Base-by-base conservation (phyloP, 345 rosid species). In the Fremontodendron californicum region DNA sequence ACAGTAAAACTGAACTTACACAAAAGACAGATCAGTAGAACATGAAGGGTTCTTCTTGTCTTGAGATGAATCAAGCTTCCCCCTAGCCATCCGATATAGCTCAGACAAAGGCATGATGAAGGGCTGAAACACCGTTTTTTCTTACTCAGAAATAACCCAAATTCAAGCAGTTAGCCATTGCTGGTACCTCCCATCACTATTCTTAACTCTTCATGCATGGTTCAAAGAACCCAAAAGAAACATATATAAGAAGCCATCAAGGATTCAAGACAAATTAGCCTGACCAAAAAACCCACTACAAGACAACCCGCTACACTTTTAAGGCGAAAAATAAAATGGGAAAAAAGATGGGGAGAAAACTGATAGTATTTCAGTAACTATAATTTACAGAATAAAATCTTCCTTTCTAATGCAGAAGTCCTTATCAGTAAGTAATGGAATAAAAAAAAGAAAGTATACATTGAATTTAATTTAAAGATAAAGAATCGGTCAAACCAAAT, bases 51-150 rank as follows among this genome's bases (percentile, higher is more conserved):
- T 83, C 62, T 81, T 85, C 62, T 81, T 85, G 74, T 91, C 87
- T 65, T 77, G 85, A 69, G 82, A 75, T 58, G 86, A 82, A 72
- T 85, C 91, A 65, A 81, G 67, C 84, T 84, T 81, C 64, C 79
- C 83, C 43, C 77, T 80, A 10, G 84, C 78, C 85, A 69, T 42
- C 6, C 87, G 84, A 71, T 89, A 81, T 27, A 94, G 89, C 94
- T 94, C 97, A 81, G 86, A 93, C 78, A 91, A 78, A 85, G 98
- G 97, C 98, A 94, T 93, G 88, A 61, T 80, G 66, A 73, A 80
- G 33, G 25, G 27, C 51, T 71, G 40, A 31, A 54, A 62, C 37
- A 45, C 16, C 18, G 35, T 39, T 37, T 62, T 71, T 23, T 71
- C 72, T 33, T 35, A 0, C 62, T 81, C 49, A 76, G 66, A 78